phyloP scores from a whole-genome alignment of 257 asterid species.

The Coffea canephora region DNA sequence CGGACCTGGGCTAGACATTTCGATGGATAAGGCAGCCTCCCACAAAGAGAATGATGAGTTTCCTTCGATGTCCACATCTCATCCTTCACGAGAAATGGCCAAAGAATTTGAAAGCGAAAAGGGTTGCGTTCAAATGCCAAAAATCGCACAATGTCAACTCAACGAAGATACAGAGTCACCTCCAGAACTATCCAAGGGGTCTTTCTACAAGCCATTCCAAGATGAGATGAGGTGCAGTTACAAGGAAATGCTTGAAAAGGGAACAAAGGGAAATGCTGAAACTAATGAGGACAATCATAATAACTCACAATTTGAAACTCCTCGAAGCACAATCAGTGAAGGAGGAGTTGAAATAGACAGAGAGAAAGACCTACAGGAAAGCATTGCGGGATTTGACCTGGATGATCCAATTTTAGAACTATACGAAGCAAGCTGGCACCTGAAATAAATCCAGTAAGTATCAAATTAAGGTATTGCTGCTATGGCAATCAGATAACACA shows the following conservation, averaged over 20 bases:
- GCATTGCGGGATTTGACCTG: neutral
- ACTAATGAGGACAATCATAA: neutral
- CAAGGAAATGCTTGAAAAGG: constrained; percentile 46
- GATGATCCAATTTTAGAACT: constrained; percentile 23
- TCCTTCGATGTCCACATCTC: neutral
- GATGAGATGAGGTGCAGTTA: constrained; percentile 38
- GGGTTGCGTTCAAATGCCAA: neutral
- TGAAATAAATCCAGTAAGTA: constrained; percentile 5
- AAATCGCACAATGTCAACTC: neutral
- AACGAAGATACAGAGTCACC: neutral
- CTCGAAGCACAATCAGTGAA: neutral
- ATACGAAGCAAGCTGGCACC: constrained; percentile 33
- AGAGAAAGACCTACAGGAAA: constrained; percentile 10
- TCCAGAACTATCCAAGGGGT: constrained; percentile 25
- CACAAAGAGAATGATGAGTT: neutral
- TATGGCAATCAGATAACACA: no score
- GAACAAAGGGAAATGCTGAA: constrained; percentile 22
- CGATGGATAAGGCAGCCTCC: neutral
- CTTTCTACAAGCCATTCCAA: constrained; percentile 16
- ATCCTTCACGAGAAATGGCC: neutral
- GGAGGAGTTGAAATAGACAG: neutral
- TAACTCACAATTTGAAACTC: neutral
- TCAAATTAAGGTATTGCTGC: neutral
- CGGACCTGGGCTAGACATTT: neutral
- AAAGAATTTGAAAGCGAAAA: neutral